A percentile compares a stretch with the other conserved stretches of the same genome.
Evolutionary conservation across 441 rosid genomes (phyloP).

Genomic region (Gossypium gossypioides): DNA sequence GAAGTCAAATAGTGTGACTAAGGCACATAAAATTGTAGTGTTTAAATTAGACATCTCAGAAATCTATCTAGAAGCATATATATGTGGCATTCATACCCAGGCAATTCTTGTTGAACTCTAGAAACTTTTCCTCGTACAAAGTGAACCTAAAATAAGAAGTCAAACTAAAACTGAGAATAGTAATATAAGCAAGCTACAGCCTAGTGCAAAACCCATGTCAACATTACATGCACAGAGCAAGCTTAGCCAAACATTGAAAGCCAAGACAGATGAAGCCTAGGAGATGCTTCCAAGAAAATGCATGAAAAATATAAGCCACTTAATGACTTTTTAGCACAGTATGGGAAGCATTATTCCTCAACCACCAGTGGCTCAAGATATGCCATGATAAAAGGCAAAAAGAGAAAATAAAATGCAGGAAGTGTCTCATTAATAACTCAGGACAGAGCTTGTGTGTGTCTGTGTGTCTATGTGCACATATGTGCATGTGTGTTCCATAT

Average conservation of each 20-base stretch:
- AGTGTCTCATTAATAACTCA: not conserved
- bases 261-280: not conserved
- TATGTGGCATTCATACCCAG: constrained; percentile 34
- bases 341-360: constrained; percentile 6
- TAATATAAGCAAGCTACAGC: constrained; percentile 13
- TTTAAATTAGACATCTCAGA: not conserved
- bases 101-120: constrained; percentile 18
- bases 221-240: not conserved
- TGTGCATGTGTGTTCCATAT: not conserved
- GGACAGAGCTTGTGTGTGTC: not conserved
- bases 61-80: not conserved
- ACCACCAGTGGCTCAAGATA: not conserved
- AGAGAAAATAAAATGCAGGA: not conserved
- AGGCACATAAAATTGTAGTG: not conserved
- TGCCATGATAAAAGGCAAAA: not conserved
- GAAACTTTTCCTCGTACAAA: constrained; percentile 21
- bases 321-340: not conserved
- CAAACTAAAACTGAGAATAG: constrained; percentile 5
- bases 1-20: constrained; percentile 6
- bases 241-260: not conserved
- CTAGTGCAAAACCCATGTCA: not conserved
- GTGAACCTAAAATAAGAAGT: constrained; percentile 26
- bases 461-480: not conserved
- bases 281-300: not conserved
- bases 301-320: not conserved